Evolutionary conservation across 1,284 basidiomycete species (phyloP), one percentile per base, ranked within the genome.

Genomic region (Cryptococcus amylolentus): DNA sequence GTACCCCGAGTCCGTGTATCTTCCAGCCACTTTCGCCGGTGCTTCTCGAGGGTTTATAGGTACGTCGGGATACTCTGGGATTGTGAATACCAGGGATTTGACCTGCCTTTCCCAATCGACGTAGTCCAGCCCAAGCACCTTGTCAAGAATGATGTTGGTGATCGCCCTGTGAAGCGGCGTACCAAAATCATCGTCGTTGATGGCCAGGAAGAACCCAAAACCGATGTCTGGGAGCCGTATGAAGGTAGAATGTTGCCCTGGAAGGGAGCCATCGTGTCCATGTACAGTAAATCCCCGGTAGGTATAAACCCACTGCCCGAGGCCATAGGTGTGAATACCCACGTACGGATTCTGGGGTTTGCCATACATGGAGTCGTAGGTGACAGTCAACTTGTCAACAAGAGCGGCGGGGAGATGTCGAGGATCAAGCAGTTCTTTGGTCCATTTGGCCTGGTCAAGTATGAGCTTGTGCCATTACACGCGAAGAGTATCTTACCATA

Each of bases 121-220:
- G 14, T 51, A 49, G 1, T 58, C 60, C 27, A 67, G 41, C 3
- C 61, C 60, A 4, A 70, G 49, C 3, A 68, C 13, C 18, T 54
- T 52, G 46, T 70, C 69, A 31, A 69, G 8, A 14, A 69, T 54
- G 13, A 45, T 48, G 43, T 56, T 62, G 13, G 47, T 56, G 26
- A 68, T 44, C 8, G 57, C 51, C 14, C 58, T 51, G 4, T 59
- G 31, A 10, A 67, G 31, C 9, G 35, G 31, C 3, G 45, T 20
- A 1, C 69, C 71, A 40, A 63, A 62, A 5, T 60, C 54, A 9
- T 68, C 59, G 42, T 70, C 66, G 51, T 72, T 71, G 42, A 56
- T 41, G 28, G 63, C 62, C 27, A 67, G 41, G n/a, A 58, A 56
- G 41, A 70, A 38, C 1, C 64, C 69, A 12, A 67, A 27, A 1